These are phyloP conservation scores for Cladosporium sp. DNA, from an alignment of 2,329 filamentous ascomycete genomes.

Conservation along the genomic window DNA sequence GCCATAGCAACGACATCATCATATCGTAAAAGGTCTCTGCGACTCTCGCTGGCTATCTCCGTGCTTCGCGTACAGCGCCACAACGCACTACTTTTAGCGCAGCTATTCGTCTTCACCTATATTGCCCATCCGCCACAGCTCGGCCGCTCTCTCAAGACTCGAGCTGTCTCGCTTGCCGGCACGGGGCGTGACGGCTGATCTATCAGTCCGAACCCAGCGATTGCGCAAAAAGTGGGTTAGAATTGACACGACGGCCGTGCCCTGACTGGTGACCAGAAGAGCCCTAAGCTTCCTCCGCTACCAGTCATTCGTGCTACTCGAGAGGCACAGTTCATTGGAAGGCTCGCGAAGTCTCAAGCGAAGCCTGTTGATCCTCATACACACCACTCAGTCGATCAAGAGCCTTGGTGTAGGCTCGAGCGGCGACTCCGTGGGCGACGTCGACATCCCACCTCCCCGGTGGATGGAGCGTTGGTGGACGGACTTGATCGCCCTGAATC, in stretches of 20 bases:
- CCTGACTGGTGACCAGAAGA: neutral
- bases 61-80: neutral
- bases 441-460: neutral
- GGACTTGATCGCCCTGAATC: constrained; percentile 2
- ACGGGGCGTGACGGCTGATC: constrained; percentile 8
- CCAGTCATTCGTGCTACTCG: neutral
- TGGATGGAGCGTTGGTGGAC: neutral
- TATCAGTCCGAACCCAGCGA: constrained; percentile 1
- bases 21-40: neutral
- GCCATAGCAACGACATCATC: neutral
- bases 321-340: constrained; percentile 6
- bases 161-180: neutral
- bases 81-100: constrained; percentile 3
- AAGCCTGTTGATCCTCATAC: constrained; percentile 10
- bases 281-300: constrained; percentile 1
- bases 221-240: constrained; percentile 5
- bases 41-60: neutral
- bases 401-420: neutral
- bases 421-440: neutral
- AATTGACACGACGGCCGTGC: neutral
- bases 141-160: neutral
- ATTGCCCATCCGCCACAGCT: neutral
- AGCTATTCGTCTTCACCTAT: neutral
- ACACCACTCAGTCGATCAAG: neutral
- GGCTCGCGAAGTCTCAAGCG: neutral